These are phyloP conservation scores for Penicillium ochrochloron DNA, from an alignment of 495 filamentous ascomycete genomes.

Conservation along the genomic window DNA sequence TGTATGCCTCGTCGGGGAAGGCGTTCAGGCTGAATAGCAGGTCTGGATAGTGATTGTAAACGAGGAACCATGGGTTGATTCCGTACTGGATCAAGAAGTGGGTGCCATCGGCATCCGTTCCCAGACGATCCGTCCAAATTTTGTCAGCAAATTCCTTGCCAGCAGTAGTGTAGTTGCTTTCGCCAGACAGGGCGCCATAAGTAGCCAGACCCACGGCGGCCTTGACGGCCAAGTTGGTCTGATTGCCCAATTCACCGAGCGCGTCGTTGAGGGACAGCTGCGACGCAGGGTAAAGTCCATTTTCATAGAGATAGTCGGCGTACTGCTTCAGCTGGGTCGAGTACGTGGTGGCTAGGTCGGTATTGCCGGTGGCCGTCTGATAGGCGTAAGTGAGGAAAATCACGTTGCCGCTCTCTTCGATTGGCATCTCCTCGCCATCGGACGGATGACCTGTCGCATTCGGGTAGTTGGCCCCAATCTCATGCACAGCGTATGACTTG, in stretches of 20 bases:
- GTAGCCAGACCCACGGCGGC: constrained; percentile 53
- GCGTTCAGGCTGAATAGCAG: constrained; percentile 41
- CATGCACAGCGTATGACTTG: constrained; percentile 41
- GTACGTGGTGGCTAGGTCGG: constrained; percentile 34
- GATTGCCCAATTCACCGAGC: constrained; percentile 49
- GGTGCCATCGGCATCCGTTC: constrained; percentile 38
- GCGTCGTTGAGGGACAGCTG: constrained; percentile 58
- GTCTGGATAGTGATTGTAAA: constrained; percentile 48
- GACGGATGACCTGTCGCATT: constrained; percentile 48
- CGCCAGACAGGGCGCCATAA: constrained; percentile 39
- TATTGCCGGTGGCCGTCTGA: constrained; percentile 38
- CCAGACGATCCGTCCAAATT: constrained; percentile 45
- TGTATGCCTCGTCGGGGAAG: constrained; percentile 41
- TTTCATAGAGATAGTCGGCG: constrained; percentile 51
- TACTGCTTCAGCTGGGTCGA: constrained; percentile 40
- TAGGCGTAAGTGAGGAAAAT: constrained; percentile 48
- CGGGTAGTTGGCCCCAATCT: constrained; percentile 43
- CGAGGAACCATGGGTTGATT: constrained; percentile 39
- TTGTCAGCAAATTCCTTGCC: constrained; percentile 41
- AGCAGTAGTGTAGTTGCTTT: constrained; percentile 39
- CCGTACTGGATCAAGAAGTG: constrained; percentile 47
- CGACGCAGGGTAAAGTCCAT: constrained; percentile 44
- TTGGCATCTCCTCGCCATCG: constrained; percentile 39
- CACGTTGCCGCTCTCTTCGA: constrained; percentile 46
- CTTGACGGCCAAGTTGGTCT: constrained; percentile 58